phyloP scores from a whole-genome alignment of 2,329 filamentous ascomycete species.

The Aspergillus tamarii region DNA sequence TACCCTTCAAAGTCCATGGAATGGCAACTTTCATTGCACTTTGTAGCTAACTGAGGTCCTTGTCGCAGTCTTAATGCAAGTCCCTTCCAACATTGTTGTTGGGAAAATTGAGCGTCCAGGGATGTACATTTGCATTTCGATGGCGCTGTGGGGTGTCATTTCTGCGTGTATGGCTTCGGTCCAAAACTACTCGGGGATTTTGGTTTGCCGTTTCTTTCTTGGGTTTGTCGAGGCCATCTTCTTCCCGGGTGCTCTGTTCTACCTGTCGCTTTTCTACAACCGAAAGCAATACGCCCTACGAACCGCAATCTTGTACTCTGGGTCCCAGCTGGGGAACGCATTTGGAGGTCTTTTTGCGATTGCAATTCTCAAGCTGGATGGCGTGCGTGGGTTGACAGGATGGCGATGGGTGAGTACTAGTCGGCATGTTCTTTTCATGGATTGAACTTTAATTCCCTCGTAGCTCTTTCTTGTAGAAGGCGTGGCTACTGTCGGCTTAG shows the following conservation, averaged over 20 bases:
- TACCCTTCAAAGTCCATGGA: neutral
- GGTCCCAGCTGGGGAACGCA: slow-evolving; percentile 51
- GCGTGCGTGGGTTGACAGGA: neutral
- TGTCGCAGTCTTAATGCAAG: slow-evolving; percentile 42
- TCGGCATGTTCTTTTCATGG: neutral
- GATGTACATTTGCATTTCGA: slow-evolving; percentile 49
- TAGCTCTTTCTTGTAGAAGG: neutral
- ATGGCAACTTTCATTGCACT: neutral
- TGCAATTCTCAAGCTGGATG: slow-evolving; percentile 38
- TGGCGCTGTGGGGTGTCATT: slow-evolving; percentile 63
- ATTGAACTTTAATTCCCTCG: neutral
- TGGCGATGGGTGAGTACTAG: neutral
- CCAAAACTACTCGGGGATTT: slow-evolving; percentile 38
- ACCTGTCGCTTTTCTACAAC: slow-evolving; percentile 54
- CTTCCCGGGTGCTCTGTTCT: slow-evolving; percentile 42
- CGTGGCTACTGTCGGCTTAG: neutral
- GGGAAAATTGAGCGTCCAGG: slow-evolving; percentile 50
- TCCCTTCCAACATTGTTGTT: slow-evolving; percentile 52
- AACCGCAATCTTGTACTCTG: slow-evolving; percentile 52
- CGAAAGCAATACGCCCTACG: slow-evolving; percentile 48
- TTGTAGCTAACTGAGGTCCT: neutral
- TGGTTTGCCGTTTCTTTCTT: slow-evolving; percentile 42
- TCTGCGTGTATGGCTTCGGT: slow-evolving; percentile 59
- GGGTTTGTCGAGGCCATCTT: slow-evolving; percentile 45
- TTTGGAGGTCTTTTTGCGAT: slow-evolving; percentile 51